phyloP scores from a whole-genome alignment of 1,284 basidiomycete genomes.

The Irpex lacteus region DNA sequence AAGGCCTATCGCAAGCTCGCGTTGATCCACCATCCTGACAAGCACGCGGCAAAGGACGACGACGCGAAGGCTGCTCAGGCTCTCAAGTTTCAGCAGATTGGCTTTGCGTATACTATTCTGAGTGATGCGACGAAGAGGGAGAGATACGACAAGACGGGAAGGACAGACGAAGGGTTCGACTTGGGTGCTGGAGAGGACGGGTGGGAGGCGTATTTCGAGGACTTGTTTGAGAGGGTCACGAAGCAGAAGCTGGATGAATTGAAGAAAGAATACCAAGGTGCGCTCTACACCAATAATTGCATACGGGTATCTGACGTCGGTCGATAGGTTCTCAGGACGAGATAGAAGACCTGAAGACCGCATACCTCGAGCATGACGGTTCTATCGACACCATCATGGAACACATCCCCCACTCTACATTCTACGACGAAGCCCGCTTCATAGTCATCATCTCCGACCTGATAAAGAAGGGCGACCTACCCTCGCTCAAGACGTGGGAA shows the following conservation, averaged over 20 bases:
- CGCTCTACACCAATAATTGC: constrained; percentile 12
- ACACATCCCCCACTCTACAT: constrained; percentile 80
- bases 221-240: constrained; percentile 84
- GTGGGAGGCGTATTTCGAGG: constrained; percentile 92
- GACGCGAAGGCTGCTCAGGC: constrained; percentile 60
- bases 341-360: constrained; percentile 68
- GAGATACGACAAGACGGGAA: constrained; percentile 81
- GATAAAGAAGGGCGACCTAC: constrained; percentile 62
- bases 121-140: constrained; percentile 73
- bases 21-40: constrained; percentile 85
- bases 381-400: constrained; percentile 78
- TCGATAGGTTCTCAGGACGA: constrained; percentile 80
- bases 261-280: constrained; percentile 90
- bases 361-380: constrained; percentile 69
- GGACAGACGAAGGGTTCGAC: constrained; percentile 78
- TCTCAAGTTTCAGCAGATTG: constrained; percentile 83
- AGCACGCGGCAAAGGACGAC: constrained; percentile 67
- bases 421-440: constrained; percentile 83
- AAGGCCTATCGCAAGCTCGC: constrained; percentile 85
- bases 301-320: neutral
- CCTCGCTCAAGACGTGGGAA: constrained; percentile 64
- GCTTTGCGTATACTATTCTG: constrained; percentile 87
- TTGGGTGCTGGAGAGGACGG: constrained; percentile 76
- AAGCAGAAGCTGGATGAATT: constrained; percentile 84
- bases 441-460: constrained; percentile 66